Conservation (phyloP, 257 asterid species). For the Dorcoceras hygrometricum region DNA sequence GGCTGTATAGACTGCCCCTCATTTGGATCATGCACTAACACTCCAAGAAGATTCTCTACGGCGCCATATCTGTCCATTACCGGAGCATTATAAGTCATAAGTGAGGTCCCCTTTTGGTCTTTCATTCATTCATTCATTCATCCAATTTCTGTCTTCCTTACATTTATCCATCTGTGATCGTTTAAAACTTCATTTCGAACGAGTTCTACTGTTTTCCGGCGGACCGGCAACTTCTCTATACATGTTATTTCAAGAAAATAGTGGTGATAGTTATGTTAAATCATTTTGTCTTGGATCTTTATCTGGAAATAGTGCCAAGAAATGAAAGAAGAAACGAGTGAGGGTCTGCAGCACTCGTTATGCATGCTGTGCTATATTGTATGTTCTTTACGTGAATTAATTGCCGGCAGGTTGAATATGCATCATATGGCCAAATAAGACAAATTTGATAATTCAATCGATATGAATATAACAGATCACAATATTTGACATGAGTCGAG, state of each 20-base stretch:
- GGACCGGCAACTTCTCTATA: conserved; percentile 27
- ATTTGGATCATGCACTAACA: conserved; percentile 27
- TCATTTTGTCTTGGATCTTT: conserved; percentile 26
- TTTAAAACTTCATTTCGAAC: conserved; percentile 15
- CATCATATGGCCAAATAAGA: neutral
- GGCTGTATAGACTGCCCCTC: conserved; percentile 14
- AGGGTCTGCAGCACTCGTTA: neutral
- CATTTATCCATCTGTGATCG: conserved; percentile 19
- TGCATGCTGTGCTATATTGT: neutral
- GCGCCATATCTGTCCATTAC: conserved; percentile 45
- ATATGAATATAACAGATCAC: neutral
- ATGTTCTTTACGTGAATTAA: too few species aligned
- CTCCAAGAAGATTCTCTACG: conserved; percentile 44
- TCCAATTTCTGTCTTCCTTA: conserved; percentile 33
- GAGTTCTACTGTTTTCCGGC: conserved; percentile 27
- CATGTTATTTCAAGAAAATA: conserved; percentile 31
- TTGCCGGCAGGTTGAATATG: neutral
- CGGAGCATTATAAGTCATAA: conserved; percentile 41
- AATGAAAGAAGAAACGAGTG: conserved; percentile 3
- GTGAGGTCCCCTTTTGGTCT: conserved; percentile 41
- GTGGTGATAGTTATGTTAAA: conserved; percentile 40
- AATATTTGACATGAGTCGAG: neutral
- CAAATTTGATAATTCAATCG: neutral
- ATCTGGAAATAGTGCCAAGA: conserved; percentile 30
- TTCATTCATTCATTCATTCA: conserved; percentile 67